Conservation (phyloP, 805 yeast species). For the Wickerhamomyces rabaulensis region DNA sequence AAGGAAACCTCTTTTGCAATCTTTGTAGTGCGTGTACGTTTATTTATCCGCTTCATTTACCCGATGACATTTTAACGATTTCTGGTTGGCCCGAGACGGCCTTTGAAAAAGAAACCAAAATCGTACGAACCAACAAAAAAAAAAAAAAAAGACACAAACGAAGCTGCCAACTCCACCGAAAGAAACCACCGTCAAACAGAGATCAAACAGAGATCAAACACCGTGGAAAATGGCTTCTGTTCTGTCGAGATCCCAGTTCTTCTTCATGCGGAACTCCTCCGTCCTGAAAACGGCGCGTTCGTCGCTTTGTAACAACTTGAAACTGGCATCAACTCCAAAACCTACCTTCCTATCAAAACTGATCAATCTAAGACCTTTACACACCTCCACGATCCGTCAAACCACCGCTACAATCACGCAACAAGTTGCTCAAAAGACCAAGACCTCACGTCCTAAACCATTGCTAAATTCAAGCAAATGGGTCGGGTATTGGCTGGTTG, state of each 20-base stretch:
- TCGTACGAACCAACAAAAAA: neutral
- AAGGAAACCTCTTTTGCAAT: no score
- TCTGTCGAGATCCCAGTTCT: conserved; percentile 49
- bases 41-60: neutral
- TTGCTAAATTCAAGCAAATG: conserved; percentile 33
- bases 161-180: neutral
- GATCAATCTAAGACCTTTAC: neutral
- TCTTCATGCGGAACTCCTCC: conserved; percentile 50
- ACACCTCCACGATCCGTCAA: neutral
- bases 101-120: neutral
- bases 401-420: neutral
- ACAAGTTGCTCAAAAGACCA: neutral
- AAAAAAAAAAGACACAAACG: neutral
- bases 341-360: neutral
- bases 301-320: neutral
- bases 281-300: conserved; percentile 30
- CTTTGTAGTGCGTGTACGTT: no score
- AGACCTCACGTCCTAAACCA: conserved; percentile 12
- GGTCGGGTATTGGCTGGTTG: conserved; percentile 86
- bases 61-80: neutral
- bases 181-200: neutral
- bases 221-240: conserved; percentile 12
- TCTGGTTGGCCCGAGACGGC: neutral
- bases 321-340: neutral
- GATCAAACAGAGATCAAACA: neutral